Conservation (phyloP, 345 rosid species). For the Heritiera littoralis region DNA sequence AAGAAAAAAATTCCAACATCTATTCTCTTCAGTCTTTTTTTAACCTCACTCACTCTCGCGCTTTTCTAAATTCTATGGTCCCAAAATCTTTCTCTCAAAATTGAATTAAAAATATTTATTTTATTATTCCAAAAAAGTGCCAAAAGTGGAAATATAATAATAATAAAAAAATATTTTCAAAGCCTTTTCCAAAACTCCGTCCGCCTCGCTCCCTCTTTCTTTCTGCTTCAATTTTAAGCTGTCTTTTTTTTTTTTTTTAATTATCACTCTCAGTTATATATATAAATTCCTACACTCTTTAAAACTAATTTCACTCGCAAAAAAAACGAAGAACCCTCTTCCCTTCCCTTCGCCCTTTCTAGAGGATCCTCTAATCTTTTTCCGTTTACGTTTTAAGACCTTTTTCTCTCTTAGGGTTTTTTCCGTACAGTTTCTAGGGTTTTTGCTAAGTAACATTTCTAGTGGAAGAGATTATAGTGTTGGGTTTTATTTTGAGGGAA, state of each 20-base stretch:
- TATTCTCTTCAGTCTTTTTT: neutral
- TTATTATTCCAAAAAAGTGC: neutral
- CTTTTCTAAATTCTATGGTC: slow-evolving; percentile 11
- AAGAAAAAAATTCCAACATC: neutral
- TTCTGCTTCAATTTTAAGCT: slow-evolving; percentile 86
- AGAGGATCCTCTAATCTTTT: slow-evolving; percentile 21
- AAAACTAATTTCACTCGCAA: neutral
- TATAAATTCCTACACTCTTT: slow-evolving; percentile 8
- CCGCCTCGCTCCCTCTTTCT: slow-evolving; percentile 22
- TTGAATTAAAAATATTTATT: no score
- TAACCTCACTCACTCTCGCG: neutral
- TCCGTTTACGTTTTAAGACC: neutral
- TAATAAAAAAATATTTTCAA: neutral
- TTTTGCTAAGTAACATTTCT: slow-evolving; percentile 1
- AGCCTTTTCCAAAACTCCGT: neutral
- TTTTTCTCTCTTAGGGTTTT: slow-evolving; percentile 60
- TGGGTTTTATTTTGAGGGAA: slow-evolving; percentile 16
- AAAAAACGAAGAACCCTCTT: slow-evolving; percentile 1
- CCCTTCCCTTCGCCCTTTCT: slow-evolving; percentile 28
- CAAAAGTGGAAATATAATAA: neutral
- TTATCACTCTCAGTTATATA: slow-evolving; percentile 20
- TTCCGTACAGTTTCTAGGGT: slow-evolving; percentile 35
- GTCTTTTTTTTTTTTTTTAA: slow-evolving; percentile 32
- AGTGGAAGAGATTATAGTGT: slow-evolving; percentile 14
- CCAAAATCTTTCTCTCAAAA: neutral